phyloP scores from a whole-genome alignment of 2,329 filamentous ascomycete species.

The Alternaria panax region DNA sequence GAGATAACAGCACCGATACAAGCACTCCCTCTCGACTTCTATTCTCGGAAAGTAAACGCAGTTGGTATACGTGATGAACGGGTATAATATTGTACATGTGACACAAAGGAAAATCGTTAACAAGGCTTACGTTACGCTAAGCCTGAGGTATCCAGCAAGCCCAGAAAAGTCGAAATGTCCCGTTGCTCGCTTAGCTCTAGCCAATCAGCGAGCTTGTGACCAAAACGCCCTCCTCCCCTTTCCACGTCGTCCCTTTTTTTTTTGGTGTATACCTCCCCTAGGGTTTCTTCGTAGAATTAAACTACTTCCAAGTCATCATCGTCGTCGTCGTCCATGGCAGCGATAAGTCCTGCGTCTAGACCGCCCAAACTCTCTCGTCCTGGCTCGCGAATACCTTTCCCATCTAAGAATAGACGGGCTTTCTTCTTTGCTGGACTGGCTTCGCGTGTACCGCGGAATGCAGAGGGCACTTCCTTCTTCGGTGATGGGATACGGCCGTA shows the following conservation, averaged over 20 bases:
- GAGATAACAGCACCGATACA: background rate
- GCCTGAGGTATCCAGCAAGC: conserved; percentile 20
- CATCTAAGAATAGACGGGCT: conserved; percentile 56
- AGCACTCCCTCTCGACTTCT: background rate
- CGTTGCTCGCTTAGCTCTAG: conserved; percentile 39
- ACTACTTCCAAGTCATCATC: conserved; percentile 61
- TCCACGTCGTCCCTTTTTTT: conserved; percentile 1
- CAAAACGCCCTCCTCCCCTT: conserved; percentile 31
- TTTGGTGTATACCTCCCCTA: conserved; percentile 2
- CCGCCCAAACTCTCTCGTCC: conserved; percentile 56
- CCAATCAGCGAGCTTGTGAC: conserved; percentile 37
- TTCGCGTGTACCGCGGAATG: conserved; percentile 39
- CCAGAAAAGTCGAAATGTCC: conserved; percentile 30
- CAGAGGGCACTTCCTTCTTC: conserved; percentile 33
- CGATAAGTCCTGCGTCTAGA: conserved; percentile 45
- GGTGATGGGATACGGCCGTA: conserved; percentile 50
- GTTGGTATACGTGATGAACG: background rate
- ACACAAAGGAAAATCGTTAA: conserved; percentile 32
- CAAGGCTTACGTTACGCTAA: conserved; percentile 14
- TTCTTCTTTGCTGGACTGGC: conserved; percentile 56
- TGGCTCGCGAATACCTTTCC: conserved; percentile 59
- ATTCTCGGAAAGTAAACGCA: background rate
- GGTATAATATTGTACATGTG: conserved; percentile 21
- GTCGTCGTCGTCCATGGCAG: conserved; percentile 53
- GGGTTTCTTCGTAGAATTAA: conserved; percentile 42